A percentile compares a stretch with the other conserved stretches of the same genome.
These are phyloP conservation scores for Pseudisothecium myosuroides DNA, from an alignment of 225 moss, liverwort and hornwort species.

Conservation along the genomic window DNA sequence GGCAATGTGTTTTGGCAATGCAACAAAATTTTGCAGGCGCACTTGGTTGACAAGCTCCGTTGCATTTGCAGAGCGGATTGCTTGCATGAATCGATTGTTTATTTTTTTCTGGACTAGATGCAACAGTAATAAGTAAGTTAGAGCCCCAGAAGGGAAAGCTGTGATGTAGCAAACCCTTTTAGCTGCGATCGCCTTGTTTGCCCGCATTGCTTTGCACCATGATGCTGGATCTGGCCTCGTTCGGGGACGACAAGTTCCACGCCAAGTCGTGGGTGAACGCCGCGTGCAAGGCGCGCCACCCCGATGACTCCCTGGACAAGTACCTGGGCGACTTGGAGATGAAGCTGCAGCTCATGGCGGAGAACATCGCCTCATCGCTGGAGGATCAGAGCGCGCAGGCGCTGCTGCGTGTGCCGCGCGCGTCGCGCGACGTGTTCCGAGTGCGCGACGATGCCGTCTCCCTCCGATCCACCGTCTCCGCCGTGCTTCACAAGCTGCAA, in stretches of 20 bases:
- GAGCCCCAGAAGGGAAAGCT: neutral
- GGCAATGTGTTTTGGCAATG: neutral
- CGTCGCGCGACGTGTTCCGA: conserved; percentile 86
- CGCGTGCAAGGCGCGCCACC: conserved; percentile 79
- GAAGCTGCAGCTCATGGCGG: conserved; percentile 99
- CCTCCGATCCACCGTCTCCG: conserved; percentile 90
- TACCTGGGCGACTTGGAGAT: conserved; percentile 96
- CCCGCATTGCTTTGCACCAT: conserved; percentile 9
- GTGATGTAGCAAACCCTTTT: conserved; percentile 5
- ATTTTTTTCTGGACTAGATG: neutral
- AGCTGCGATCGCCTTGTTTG: neutral
- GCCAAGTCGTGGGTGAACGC: conserved; percentile 91
- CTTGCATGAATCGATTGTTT: neutral
- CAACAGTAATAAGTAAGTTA: neutral
- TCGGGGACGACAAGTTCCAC: conserved; percentile 83
- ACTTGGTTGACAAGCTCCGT: neutral
- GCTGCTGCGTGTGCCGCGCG: conserved; percentile 81
- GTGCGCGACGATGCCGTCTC: conserved; percentile 88
- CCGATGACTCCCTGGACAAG: conserved; percentile 84
- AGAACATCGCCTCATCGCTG: conserved; percentile 69
- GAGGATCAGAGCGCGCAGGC: conserved; percentile 91
- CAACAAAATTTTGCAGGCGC: neutral
- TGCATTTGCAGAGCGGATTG: neutral
- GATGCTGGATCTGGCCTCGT: conserved; percentile 95
- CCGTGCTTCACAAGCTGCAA: conserved; percentile 81